phyloP scores from a whole-genome alignment of 2,329 filamentous ascomycete genomes.

The Cryoendolithus antarcticus region DNA sequence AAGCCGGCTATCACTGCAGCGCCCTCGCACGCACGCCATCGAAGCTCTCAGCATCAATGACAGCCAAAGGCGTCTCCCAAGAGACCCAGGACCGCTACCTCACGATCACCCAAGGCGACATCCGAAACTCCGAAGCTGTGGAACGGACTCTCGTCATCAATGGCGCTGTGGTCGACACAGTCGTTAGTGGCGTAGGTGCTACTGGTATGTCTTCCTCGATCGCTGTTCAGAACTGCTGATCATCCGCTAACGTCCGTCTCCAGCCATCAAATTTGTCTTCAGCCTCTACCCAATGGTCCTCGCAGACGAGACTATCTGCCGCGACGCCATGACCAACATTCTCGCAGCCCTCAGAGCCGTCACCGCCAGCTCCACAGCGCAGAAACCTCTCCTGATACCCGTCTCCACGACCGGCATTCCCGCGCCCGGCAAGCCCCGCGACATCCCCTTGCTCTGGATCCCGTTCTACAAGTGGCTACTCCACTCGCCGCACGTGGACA shows the following conservation, averaged over 20 bases:
- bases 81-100: slow-evolving; percentile 28
- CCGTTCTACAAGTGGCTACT: slow-evolving; percentile 26
- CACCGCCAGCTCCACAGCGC: slow-evolving; percentile 6
- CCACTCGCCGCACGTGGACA: slow-evolving; percentile 28
- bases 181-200: slow-evolving; percentile 37
- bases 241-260: slow-evolving; percentile 6
- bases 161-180: slow-evolving; percentile 27
- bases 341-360: slow-evolving; percentile 19
- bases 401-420: slow-evolving; percentile 29
- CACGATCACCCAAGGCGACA: slow-evolving; percentile 37
- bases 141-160: slow-evolving; percentile 23
- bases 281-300: slow-evolving; percentile 18
- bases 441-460: slow-evolving; percentile 23
- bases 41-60: slow-evolving; percentile 36
- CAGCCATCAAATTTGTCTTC: not conserved
- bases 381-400: slow-evolving; percentile 20
- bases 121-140: slow-evolving; percentile 30
- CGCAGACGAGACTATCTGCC: slow-evolving; percentile 24
- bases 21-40: slow-evolving; percentile 39
- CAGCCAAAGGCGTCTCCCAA: slow-evolving; percentile 26
- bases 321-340: slow-evolving; percentile 19
- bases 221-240: not conserved
- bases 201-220: slow-evolving; percentile 9
- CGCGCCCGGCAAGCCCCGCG: slow-evolving; percentile 14
- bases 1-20: slow-evolving; percentile 31